phyloP scores from a whole-genome alignment of 495 filamentous ascomycete species.

The Aspergillus heteromorphus region DNA sequence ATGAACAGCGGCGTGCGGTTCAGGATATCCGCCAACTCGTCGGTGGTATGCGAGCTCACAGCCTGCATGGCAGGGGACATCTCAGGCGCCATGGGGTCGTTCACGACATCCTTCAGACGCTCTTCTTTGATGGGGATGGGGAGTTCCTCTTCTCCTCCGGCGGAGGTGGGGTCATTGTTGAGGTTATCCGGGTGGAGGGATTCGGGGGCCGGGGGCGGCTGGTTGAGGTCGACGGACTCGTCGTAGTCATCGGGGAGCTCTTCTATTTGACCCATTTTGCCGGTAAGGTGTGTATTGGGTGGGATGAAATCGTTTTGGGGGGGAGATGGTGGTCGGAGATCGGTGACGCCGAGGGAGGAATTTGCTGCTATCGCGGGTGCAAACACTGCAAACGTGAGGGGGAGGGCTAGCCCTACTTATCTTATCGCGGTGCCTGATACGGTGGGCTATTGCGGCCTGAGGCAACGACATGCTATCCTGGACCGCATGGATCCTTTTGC shows the following conservation, averaged over 20 bases:
- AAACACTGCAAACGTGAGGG: constrained; percentile 41
- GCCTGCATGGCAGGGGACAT: constrained; percentile 58
- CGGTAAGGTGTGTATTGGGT: too few species aligned
- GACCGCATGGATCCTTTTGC: too few species aligned
- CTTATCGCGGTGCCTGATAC: neutral
- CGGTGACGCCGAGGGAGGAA: neutral
- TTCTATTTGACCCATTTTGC: constrained; percentile 40
- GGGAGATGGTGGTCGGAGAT: neutral
- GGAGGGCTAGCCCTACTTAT: constrained; percentile 20
- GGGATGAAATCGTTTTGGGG: neutral
- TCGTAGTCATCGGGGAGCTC: constrained; percentile 49
- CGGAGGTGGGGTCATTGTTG: constrained; percentile 20
- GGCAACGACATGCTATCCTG: too few species aligned
- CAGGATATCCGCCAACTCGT: constrained; percentile 68
- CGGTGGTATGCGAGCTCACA: constrained; percentile 55
- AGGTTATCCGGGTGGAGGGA: neutral
- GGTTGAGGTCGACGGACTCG: constrained; percentile 38
- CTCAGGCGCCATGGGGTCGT: constrained; percentile 29
- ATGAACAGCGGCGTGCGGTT: constrained; percentile 89
- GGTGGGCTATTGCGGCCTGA: neutral
- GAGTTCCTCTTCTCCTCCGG: constrained; percentile 25
- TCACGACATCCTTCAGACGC: constrained; percentile 27
- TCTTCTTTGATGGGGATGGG: constrained; percentile 44
- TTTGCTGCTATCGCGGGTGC: constrained; percentile 8
- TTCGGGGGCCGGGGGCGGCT: constrained; percentile 10